These are phyloP conservation scores for Xerocomellus dryophilus DNA, from an alignment of 768 basidiomycete species.

Conservation along the genomic window DNA sequence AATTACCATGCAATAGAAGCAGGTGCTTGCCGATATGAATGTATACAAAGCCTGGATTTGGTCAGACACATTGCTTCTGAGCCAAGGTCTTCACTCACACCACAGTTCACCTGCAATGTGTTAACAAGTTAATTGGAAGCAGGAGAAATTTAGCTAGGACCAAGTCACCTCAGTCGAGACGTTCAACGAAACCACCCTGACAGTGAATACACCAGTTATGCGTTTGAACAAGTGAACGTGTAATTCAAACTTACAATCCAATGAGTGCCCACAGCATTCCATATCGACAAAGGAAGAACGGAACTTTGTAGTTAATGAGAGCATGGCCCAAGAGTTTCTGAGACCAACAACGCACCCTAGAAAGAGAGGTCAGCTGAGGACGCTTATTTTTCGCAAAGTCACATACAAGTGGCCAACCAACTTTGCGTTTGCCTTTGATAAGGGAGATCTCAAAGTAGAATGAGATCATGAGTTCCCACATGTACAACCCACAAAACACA, in stretches of 20 bases:
- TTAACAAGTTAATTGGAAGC: not conserved
- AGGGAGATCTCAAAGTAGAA: slow-evolving; percentile 68
- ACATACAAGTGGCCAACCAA: slow-evolving; percentile 70
- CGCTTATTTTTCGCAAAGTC: not conserved
- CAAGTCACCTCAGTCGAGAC: slow-evolving; percentile 35
- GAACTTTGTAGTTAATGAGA: slow-evolving; percentile 37
- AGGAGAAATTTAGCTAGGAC: not conserved
- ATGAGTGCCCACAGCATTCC: slow-evolving; percentile 65
- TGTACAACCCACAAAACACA: slow-evolving; percentile 60
- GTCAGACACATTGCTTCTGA: slow-evolving; percentile 2
- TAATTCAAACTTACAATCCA: slow-evolving; percentile 45
- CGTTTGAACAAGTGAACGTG: not conserved
- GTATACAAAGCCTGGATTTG: slow-evolving; percentile 55
- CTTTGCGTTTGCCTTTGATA: slow-evolving; percentile 51
- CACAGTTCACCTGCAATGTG: slow-evolving; percentile 52
- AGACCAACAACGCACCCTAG: slow-evolving; percentile 16
- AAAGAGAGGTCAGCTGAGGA: slow-evolving; percentile 3
- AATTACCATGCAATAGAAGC: not conserved
- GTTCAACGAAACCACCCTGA: slow-evolving; percentile 57
- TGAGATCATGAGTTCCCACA: slow-evolving; percentile 67
- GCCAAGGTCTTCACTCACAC: slow-evolving; percentile 36
- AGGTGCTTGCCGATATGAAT: slow-evolving; percentile 57
- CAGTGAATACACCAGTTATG: not conserved
- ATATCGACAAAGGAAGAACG: slow-evolving; percentile 70
- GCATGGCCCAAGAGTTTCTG: not conserved